Percentiles rank a stretch among this genome's conserved stretches.
These are phyloP conservation scores for Didymella lethalis DNA, from an alignment of 2,329 filamentous ascomycete genomes.

Conservation along the genomic window DNA sequence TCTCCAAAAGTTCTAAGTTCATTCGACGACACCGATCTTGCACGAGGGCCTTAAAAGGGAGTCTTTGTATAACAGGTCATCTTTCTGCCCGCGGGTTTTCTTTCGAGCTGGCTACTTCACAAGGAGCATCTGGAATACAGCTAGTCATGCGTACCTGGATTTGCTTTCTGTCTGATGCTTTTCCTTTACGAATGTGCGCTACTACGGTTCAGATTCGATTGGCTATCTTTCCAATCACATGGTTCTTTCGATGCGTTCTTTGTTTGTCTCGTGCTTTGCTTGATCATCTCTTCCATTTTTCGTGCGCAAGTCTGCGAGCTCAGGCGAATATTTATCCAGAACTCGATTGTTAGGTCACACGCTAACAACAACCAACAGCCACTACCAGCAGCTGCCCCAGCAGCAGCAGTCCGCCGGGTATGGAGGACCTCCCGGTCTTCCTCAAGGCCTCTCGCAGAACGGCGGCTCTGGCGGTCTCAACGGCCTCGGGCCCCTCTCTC, in stretches of 20 bases:
- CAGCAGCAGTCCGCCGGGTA: slow-evolving; percentile 21
- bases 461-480: slow-evolving; percentile 19
- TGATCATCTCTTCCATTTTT: slow-evolving; percentile 28
- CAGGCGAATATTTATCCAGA: background rate
- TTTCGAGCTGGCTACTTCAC: slow-evolving; percentile 41
- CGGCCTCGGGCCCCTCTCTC: slow-evolving; percentile 20
- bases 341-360: background rate
- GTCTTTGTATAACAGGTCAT: slow-evolving; percentile 51
- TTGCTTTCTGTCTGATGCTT: slow-evolving; percentile 45
- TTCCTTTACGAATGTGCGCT: slow-evolving; percentile 37
- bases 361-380: slow-evolving; percentile 13
- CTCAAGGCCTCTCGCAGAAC: slow-evolving; percentile 21
- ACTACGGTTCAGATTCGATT: slow-evolving; percentile 46
- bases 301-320: slow-evolving; percentile 13
- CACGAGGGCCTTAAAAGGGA: slow-evolving; percentile 45
- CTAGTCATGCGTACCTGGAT: slow-evolving; percentile 46
- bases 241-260: slow-evolving; percentile 41
- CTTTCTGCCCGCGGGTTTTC: slow-evolving; percentile 43
- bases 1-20: slow-evolving; percentile 51
- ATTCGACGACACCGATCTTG: slow-evolving; percentile 48
- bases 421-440: slow-evolving; percentile 20
- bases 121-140: slow-evolving; percentile 45
- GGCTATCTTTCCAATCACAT: slow-evolving; percentile 50
- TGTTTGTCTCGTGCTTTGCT: slow-evolving; percentile 33
- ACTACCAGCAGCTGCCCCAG: slow-evolving; percentile 22